These are phyloP conservation scores for Colletotrichum tamarilloi DNA, from an alignment of 2,329 filamentous ascomycete genomes.

Conservation along the genomic window DNA sequence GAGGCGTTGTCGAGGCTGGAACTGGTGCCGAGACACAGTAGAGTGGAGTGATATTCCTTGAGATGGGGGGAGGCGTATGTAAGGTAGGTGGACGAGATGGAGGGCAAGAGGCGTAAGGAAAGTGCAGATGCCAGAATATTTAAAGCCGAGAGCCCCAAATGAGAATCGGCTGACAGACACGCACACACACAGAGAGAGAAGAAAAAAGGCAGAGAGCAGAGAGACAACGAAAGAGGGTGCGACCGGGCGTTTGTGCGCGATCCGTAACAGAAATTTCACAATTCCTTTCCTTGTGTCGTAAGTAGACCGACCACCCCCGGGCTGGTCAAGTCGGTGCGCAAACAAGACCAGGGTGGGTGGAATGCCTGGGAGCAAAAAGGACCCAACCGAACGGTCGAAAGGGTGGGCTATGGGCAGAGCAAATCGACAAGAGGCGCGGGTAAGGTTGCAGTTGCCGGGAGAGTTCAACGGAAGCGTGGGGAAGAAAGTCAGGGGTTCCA, in stretches of 20 bases:
- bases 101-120: neutral
- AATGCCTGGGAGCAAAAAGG: conserved; percentile 24
- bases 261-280: conserved; percentile 36
- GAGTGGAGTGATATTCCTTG: conserved; percentile 5
- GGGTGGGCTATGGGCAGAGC: conserved; percentile 30
- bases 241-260: conserved; percentile 31
- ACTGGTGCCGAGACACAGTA: conserved; percentile 7
- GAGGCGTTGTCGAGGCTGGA: conserved; percentile 7
- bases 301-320: conserved; percentile 10
- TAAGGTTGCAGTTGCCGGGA: conserved; percentile 37
- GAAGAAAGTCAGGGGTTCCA: conserved; percentile 31
- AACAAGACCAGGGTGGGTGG: conserved; percentile 33
- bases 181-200: neutral
- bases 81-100: conserved; percentile 4
- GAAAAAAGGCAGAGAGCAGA: neutral
- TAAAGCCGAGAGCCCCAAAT: conserved; percentile 10
- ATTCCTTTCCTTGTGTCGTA: conserved; percentile 32
- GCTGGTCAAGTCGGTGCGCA: conserved; percentile 31
- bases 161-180: conserved; percentile 14
- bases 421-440: conserved; percentile 29
- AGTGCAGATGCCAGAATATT: conserved; percentile 32
- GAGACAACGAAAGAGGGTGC: conserved; percentile 7
- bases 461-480: conserved; percentile 35
- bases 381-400: conserved; percentile 35
- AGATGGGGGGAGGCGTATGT: conserved; percentile 1